A percentile compares a stretch with the other conserved stretches of the same genome.
Evolutionary conservation across 108 stramenopile species (phyloP).

Genomic region (Skeletonema marinoi): DNA sequence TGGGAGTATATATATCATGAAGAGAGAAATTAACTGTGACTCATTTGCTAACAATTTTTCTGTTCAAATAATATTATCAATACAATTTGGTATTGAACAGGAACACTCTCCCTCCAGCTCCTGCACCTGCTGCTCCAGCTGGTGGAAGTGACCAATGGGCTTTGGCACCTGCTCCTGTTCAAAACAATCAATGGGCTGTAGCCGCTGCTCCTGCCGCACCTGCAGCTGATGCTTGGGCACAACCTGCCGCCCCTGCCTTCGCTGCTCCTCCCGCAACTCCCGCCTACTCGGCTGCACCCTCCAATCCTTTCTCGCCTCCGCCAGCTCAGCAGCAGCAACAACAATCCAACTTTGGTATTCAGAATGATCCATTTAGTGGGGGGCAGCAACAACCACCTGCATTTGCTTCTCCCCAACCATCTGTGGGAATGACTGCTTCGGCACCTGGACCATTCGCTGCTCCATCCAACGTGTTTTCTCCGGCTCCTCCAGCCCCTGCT

Average conservation of each 20-base stretch:
- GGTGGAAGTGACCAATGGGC: conserved; percentile 30
- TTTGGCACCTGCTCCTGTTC: conserved; percentile 49
- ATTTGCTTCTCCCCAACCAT: conserved; percentile 6
- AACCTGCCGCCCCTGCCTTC: conserved; percentile 11
- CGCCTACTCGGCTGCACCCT: conserved; percentile 11
- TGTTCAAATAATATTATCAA: background rate
- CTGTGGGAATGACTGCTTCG: conserved; percentile 8
- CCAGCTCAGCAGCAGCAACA: background rate
- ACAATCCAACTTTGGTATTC: background rate
- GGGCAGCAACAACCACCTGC: conserved; percentile 7
- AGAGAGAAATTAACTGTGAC: background rate
- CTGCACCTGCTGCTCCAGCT: conserved; percentile 39
- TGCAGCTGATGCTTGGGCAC: conserved; percentile 23
- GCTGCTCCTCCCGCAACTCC: conserved; percentile 15
- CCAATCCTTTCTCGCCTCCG: conserved; percentile 31
- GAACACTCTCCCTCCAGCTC: conserved; percentile 40
- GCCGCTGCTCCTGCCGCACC: conserved; percentile 30
- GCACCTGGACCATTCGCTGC: background rate
- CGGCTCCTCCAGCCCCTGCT: conserved; percentile 16
- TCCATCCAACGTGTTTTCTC: conserved; percentile 6
- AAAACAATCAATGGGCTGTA: conserved; percentile 35
- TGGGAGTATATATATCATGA: background rate
- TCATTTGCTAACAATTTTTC: background rate
- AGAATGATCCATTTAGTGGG: conserved; percentile 12
- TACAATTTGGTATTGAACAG: background rate